phyloP scores from a whole-genome alignment of 2,329 filamentous ascomycete genomes.

The Xylaria sp. region DNA sequence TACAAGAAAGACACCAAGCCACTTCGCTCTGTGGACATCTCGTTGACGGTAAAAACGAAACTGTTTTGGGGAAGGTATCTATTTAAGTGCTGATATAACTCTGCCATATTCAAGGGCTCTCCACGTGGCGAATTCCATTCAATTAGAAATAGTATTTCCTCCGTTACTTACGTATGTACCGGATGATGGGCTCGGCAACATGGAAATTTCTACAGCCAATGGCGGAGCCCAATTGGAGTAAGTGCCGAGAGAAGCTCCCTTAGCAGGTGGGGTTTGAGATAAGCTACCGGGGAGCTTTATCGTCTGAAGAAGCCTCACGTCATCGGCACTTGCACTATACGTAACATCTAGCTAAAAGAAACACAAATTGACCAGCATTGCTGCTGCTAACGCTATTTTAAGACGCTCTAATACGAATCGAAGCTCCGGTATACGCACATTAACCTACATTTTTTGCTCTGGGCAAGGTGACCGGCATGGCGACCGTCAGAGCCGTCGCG shows the following conservation, averaged over 20 bases:
- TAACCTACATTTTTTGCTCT: background rate
- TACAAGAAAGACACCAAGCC: too few species aligned
- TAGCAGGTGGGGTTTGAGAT: background rate
- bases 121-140: too few species aligned
- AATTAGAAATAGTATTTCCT: too few species aligned
- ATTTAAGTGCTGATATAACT: too few species aligned
- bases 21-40: too few species aligned
- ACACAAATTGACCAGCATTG: background rate
- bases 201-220: slow-evolving; percentile 13
- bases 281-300: background rate
- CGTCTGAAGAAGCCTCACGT: slow-evolving; percentile 6
- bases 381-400: background rate
- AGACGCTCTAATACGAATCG: too few species aligned
- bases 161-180: too few species aligned
- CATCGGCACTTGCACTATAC: background rate
- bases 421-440: background rate
- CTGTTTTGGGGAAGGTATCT: too few species aligned
- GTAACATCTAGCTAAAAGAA: background rate
- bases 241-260: background rate
- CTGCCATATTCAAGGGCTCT: too few species aligned
- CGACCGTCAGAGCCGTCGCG: slow-evolving; percentile 25
- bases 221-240: background rate
- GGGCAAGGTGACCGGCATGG: slow-evolving; percentile 23
- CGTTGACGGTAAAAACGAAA: too few species aligned
- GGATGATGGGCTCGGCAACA: too few species aligned